A percentile compares a stretch with the other conserved stretches of the same genome.
Conservation (phyloP, 225 moss, liverwort and hornwort species). For the Rhytidiadelphus loreus region DNA sequence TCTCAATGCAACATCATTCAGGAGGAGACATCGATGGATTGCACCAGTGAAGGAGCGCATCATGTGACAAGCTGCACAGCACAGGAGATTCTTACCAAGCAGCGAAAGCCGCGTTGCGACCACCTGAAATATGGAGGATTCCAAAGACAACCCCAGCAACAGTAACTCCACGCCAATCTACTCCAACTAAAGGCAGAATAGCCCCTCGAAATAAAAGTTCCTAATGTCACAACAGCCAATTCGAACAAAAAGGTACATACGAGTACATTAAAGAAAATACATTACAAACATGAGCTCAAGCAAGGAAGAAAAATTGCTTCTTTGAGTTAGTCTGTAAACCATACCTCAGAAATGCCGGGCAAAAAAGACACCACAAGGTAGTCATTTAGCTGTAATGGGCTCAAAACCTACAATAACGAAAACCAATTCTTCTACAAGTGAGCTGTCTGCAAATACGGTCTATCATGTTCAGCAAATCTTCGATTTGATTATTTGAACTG, state of each 20-base stretch:
- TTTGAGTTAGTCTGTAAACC: not conserved
- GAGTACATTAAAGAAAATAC: not conserved
- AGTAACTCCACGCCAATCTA: conserved; percentile 65
- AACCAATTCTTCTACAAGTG: not conserved
- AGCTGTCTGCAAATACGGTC: not conserved
- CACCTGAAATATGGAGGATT: conserved; percentile 48
- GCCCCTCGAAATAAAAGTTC: conserved; percentile 77
- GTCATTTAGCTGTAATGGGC: conserved; percentile 45
- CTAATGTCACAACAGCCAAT: not conserved
- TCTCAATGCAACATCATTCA: not conserved
- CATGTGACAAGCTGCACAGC: not conserved
- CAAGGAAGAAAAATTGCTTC: not conserved
- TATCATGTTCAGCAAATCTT: not conserved
- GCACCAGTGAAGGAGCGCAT: not conserved
- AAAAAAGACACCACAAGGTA: conserved; percentile 56
- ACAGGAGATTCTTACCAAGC: conserved; percentile 30
- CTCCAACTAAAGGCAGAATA: conserved; percentile 54
- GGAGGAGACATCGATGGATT: not conserved
- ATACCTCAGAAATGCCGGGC: conserved; percentile 71
- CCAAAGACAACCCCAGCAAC: conserved; percentile 61
- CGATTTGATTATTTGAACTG: not conserved
- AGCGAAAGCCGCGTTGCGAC: conserved; percentile 71
- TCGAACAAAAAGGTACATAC: not conserved
- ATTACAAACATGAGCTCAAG: not conserved
- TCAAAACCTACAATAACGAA: conserved; percentile 40